Conservation (phyloP, 2,329 filamentous ascomycete species). For the Beauveria australis region DNA sequence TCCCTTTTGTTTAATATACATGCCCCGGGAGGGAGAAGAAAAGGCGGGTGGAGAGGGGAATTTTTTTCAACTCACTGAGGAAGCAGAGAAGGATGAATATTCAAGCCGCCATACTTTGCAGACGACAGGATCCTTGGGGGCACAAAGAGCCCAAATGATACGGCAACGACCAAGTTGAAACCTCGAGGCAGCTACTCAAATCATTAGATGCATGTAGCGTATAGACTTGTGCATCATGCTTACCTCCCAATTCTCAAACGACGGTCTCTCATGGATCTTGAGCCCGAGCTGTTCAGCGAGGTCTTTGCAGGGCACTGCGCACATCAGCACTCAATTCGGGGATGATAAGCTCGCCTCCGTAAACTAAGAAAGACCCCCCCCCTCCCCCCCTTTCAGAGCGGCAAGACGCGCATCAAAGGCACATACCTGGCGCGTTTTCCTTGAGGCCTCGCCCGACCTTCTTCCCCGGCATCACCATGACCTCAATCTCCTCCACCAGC, state of each 20-base stretch:
- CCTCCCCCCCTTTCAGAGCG: too few species aligned
- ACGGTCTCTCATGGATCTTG: slow-evolving; percentile 65
- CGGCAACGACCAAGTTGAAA: slow-evolving; percentile 77
- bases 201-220: background rate
- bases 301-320: slow-evolving; percentile 62
- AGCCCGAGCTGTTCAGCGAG: slow-evolving; percentile 57
- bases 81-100: slow-evolving; percentile 86
- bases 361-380: too few species aligned
- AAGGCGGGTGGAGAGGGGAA: too few species aligned
- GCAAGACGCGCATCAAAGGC: background rate
- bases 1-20: background rate
- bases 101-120: slow-evolving; percentile 77
- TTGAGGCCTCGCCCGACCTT: slow-evolving; percentile 68
- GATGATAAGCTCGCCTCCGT: too few species aligned
- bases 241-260: slow-evolving; percentile 75
- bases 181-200: slow-evolving; percentile 42
- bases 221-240: slow-evolving; percentile 18
- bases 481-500: slow-evolving; percentile 69
- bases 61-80: slow-evolving; percentile 60
- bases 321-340: background rate
- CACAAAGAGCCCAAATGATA: slow-evolving; percentile 89
- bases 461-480: slow-evolving; percentile 75
- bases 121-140: slow-evolving; percentile 63
- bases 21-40: background rate
- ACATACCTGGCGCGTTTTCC: slow-evolving; percentile 55